Base-by-base conservation (phyloP, 2,329 filamentous ascomycete species). In the Camillea tinctor region DNA sequence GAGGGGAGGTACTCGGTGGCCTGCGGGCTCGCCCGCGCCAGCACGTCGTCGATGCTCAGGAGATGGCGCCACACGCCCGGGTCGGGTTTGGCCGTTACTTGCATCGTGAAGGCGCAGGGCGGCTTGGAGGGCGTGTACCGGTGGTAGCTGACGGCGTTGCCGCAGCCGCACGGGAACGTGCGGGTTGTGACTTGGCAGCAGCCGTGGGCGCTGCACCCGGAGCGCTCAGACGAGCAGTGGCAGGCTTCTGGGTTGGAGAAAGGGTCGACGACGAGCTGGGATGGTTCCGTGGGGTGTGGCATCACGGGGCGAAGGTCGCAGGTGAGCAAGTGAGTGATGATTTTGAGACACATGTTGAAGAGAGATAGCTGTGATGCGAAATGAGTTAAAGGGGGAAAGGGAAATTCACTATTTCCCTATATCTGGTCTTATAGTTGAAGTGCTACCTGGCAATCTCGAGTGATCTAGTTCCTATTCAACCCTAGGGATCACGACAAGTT, bases 291-390 rank as follows among this genome's bases (percentile, higher is more conserved):
- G 15, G 52, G 57, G 22, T 58, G 57, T 20, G 44, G 55, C 50
- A 62, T 60, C 21, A 60, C n/a, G 2, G 57, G 60, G 13, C 60
- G 55, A 9, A 54, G 49, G 20, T 62, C 60, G 19, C 57, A 62
- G n/a, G 21, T 24, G 17, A 58, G 50, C 20, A 21, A 44, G 17
- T 62, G 60, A 17, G 44, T 60, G 50, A 58, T 20, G 19, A 62
- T 60, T 15, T 60, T 51, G 23, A 62, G 57, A 49, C 58, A 68
- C 2, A 76, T 79, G 49, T 50, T 50, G 21, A n/a, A n/a, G n/a
- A 21, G 21, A 50, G 49, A 6, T 23, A 44, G 36, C 11, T 44
- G n/a, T 2, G 36, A 4, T 13, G 6, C 13, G 15, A 17, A 44
- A 11, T 30, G 7, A 15, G n/a, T n/a, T n/a, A 4, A 44, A 44